These are phyloP conservation scores for Malassezia pachydermatis DNA, from an alignment of 1,284 basidiomycete species.

Conservation along the genomic window DNA sequence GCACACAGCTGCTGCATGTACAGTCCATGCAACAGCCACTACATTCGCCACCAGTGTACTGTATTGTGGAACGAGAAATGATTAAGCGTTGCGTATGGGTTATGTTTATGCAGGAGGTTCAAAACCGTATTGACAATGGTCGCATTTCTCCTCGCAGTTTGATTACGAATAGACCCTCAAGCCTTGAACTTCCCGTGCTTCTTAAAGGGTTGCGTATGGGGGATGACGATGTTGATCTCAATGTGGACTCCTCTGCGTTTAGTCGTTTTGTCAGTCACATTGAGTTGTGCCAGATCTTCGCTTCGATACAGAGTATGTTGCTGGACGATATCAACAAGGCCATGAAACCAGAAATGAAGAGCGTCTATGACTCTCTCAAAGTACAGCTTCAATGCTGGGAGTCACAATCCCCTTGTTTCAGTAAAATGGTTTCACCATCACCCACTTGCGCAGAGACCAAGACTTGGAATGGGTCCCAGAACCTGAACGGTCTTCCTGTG, in stretches of 20 bases:
- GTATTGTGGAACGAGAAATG: conserved; percentile 9
- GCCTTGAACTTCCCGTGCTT: conserved; percentile 4
- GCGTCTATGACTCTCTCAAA: background rate
- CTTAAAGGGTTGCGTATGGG: background rate
- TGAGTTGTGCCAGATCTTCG: conserved; percentile 4
- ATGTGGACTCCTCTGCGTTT: background rate
- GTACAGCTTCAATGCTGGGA: conserved; percentile 1
- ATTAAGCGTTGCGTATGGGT: conserved; percentile 14
- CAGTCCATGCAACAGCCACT: background rate
- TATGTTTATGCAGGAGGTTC: conserved; percentile 4
- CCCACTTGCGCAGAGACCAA: no score
- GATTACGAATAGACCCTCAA: background rate
- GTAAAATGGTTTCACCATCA: background rate
- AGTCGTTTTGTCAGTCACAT: background rate
- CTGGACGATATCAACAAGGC: background rate
- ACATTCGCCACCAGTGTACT: background rate
- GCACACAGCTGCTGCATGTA: background rate
- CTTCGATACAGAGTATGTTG: background rate
- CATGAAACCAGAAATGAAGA: background rate
- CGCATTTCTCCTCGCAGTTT: background rate
- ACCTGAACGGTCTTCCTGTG: no score
- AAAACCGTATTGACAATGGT: background rate
- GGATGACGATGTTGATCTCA: background rate
- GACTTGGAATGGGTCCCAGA: no score
- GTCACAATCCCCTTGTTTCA: background rate